These are phyloP conservation scores for Silene vulgaris DNA, from an alignment of 179 eudicot genomes.

Conservation along the genomic window DNA sequence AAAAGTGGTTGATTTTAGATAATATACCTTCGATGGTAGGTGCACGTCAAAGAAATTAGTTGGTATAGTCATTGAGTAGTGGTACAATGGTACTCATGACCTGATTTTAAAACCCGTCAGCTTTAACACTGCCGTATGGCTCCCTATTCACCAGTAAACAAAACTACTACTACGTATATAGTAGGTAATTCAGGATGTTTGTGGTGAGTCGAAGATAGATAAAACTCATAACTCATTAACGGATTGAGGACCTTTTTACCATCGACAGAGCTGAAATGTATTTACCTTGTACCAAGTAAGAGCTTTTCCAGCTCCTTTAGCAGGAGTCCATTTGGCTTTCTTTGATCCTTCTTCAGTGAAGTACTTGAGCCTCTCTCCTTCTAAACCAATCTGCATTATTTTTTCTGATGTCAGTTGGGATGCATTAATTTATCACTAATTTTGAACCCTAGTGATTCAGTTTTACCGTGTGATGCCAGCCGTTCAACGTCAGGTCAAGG, in stretches of 20 bases:
- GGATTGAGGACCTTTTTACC: neutral
- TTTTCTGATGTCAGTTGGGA: neutral
- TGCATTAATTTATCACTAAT: neutral
- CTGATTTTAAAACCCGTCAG: neutral
- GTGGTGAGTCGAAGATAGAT: too few relatives aligned
- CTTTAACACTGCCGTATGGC: too few relatives aligned
- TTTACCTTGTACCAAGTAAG: constrained; percentile 90
- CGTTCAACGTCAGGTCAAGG: constrained; percentile 59
- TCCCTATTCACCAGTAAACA: neutral
- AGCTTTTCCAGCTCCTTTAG: constrained; percentile 27
- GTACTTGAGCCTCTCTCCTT: constrained; percentile 51
- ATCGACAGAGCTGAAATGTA: neutral
- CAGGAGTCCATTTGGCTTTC: constrained; percentile 53
- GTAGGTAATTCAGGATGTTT: neutral
- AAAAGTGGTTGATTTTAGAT: constrained; percentile 12
- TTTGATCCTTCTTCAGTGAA: constrained; percentile 60
- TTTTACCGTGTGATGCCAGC: constrained; percentile 68
- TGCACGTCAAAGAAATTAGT: too few relatives aligned
- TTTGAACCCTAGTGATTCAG: neutral
- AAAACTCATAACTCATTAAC: neutral
- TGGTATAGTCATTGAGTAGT: neutral
- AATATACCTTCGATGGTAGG: neutral
- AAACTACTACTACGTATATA: neutral
- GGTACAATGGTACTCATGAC: neutral
- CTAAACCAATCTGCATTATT: constrained; percentile 49